Evolutionary conservation across 805 yeast genomes (phyloP).

Genomic region (Pichia exigua): DNA sequence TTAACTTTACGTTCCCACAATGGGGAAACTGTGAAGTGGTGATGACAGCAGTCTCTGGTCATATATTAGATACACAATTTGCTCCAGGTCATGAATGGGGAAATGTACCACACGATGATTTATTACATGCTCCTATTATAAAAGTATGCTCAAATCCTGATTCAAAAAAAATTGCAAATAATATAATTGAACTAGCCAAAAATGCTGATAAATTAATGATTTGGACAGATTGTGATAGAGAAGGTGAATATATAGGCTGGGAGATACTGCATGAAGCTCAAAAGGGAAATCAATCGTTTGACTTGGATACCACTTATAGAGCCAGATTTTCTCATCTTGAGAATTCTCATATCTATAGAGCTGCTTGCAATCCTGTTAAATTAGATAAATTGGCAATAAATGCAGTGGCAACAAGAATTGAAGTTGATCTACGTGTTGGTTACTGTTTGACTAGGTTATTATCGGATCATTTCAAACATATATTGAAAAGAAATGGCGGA

Average conservation of each 20-base stretch:
- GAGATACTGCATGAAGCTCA: slow-evolving; percentile 71
- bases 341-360: slow-evolving; percentile 58
- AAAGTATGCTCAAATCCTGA: slow-evolving; percentile 3
- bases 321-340: slow-evolving; percentile 88
- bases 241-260: slow-evolving; percentile 88
- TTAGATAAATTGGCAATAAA: slow-evolving; percentile 64
- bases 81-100: slow-evolving; percentile 60
- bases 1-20: slow-evolving; percentile 54
- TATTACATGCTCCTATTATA: slow-evolving; percentile 58
- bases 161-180: slow-evolving; percentile 43
- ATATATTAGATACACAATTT: slow-evolving; percentile 60
- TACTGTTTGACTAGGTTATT: slow-evolving; percentile 79
- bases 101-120: slow-evolving; percentile 48
- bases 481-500: slow-evolving; percentile 16
- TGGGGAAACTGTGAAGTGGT: slow-evolving; percentile 68
- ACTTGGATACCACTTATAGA: slow-evolving; percentile 48
- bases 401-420: slow-evolving; percentile 83
- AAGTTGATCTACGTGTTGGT: slow-evolving; percentile 84
- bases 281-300: slow-evolving; percentile 39
- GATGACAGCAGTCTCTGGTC: slow-evolving; percentile 92
- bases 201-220: slow-evolving; percentile 63
- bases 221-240: slow-evolving; percentile 98
- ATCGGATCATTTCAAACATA: slow-evolving; percentile 41
- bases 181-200: slow-evolving; percentile 61
- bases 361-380: slow-evolving; percentile 60